Conservation (phyloP, 805 yeast genomes). For the Hanseniaspora singularis region DNA sequence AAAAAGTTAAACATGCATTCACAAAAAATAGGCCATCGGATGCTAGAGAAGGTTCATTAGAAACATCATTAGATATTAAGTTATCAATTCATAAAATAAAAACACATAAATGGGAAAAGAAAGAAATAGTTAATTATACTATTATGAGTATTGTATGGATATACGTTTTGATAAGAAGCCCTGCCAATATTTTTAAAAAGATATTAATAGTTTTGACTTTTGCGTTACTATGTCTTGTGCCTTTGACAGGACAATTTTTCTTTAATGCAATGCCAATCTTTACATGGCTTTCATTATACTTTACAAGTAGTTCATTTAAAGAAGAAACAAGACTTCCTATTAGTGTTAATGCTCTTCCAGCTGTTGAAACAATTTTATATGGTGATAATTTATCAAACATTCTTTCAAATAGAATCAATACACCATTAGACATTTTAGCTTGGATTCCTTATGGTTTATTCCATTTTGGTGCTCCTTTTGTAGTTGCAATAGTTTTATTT, state of each 20-base stretch:
- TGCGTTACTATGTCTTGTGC: slow-evolving; percentile 44
- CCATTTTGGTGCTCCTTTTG: slow-evolving; percentile 84
- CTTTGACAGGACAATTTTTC: slow-evolving; percentile 74
- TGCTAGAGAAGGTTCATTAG: slow-evolving; percentile 39
- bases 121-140: slow-evolving; percentile 44
- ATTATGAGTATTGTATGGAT: slow-evolving; percentile 41
- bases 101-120: slow-evolving; percentile 32
- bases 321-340: slow-evolving; percentile 73
- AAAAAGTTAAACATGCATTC: slow-evolving; percentile 11
- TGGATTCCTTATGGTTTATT: slow-evolving; percentile 91
- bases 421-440: slow-evolving; percentile 67
- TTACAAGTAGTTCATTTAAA: slow-evolving; percentile 64
- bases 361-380: slow-evolving; percentile 79
- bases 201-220: slow-evolving; percentile 30
- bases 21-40: slow-evolving; percentile 37
- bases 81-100: slow-evolving; percentile 33
- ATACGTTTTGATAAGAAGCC: slow-evolving; percentile 48
- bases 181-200: slow-evolving; percentile 38
- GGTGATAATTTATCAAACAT: slow-evolving; percentile 83
- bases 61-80: slow-evolving; percentile 38
- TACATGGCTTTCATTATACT: slow-evolving; percentile 76
- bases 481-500: slow-evolving; percentile 65
- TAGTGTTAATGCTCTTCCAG: slow-evolving; percentile 76
- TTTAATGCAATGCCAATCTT: slow-evolving; percentile 71
- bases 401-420: slow-evolving; percentile 57